Conservation (phyloP, 2,329 filamentous ascomycete genomes). For the Torrubiella hemipterigena region DNA sequence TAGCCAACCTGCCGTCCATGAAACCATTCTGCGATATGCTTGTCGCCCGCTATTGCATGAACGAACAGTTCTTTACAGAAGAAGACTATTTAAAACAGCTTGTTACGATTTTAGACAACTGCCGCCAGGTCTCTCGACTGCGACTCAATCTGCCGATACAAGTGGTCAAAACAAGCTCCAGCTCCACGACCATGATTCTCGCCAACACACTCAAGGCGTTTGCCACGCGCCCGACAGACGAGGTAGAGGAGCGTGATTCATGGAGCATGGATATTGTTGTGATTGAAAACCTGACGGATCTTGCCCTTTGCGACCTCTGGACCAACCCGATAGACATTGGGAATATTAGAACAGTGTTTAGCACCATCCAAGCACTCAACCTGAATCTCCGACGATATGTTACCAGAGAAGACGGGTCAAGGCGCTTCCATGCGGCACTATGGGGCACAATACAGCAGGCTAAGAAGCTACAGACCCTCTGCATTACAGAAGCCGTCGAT, state of each 20-base stretch:
- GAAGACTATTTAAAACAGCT: slow-evolving; percentile 30
- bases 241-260: no score
- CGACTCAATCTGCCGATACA: slow-evolving; percentile 40
- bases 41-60: slow-evolving; percentile 34
- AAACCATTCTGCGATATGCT: slow-evolving; percentile 29
- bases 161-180: slow-evolving; percentile 30
- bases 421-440: slow-evolving; percentile 29
- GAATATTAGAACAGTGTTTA: slow-evolving; percentile 32
- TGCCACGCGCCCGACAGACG: slow-evolving; percentile 30
- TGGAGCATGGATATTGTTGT: slow-evolving; percentile 31
- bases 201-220: slow-evolving; percentile 39
- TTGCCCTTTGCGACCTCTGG: slow-evolving; percentile 34
- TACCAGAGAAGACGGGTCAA: slow-evolving; percentile 18
- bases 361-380: slow-evolving; percentile 29
- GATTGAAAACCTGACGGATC: slow-evolving; percentile 37
- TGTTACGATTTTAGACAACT: slow-evolving; percentile 29
- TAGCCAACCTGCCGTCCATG: slow-evolving; percentile 33
- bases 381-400: slow-evolving; percentile 34
- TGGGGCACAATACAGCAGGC: slow-evolving; percentile 38
- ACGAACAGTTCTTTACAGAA: slow-evolving; percentile 35
- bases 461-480: slow-evolving; percentile 22
- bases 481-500: no score
- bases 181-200: slow-evolving; percentile 37
- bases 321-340: slow-evolving; percentile 37
- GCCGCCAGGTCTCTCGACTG: slow-evolving; percentile 31